phyloP scores from a whole-genome alignment of 345 rosid genomes.

The Boechera divaricarpa region DNA sequence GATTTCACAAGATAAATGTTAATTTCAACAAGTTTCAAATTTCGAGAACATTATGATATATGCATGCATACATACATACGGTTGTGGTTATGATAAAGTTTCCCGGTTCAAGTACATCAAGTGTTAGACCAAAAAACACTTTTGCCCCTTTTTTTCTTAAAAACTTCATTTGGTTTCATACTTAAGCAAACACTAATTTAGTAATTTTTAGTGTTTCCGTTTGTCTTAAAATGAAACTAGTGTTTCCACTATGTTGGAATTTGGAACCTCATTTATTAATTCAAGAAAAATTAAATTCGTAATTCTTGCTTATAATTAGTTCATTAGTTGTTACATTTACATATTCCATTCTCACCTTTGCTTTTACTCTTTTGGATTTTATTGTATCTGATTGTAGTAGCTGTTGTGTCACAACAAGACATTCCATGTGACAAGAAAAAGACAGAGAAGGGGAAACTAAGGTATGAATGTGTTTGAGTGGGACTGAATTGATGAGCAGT shows the following conservation, averaged over 20 bases:
- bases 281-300: background rate
- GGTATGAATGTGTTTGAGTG: constrained; percentile 35
- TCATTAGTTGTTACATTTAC: background rate
- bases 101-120: too few relatives aligned
- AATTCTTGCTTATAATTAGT: background rate
- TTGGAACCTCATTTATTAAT: background rate
- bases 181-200: background rate
- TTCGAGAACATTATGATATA: background rate
- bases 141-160: background rate
- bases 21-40: background rate
- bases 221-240: background rate
- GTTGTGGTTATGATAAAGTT: background rate
- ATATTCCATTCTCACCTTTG: constrained; percentile 3
- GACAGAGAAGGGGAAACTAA: background rate
- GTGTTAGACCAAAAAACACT: background rate
- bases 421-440: constrained; percentile 29
- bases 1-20: background rate
- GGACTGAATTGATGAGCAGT: constrained; percentile 10
- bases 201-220: background rate
- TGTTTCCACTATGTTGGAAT: background rate
- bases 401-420: constrained; percentile 15
- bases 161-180: background rate
- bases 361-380: constrained; percentile 14
- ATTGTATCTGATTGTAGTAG: background rate
- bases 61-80: background rate